Conservation (phyloP, 225 moss, liverwort and hornwort species). For the Pseudisothecium myosuroides region DNA sequence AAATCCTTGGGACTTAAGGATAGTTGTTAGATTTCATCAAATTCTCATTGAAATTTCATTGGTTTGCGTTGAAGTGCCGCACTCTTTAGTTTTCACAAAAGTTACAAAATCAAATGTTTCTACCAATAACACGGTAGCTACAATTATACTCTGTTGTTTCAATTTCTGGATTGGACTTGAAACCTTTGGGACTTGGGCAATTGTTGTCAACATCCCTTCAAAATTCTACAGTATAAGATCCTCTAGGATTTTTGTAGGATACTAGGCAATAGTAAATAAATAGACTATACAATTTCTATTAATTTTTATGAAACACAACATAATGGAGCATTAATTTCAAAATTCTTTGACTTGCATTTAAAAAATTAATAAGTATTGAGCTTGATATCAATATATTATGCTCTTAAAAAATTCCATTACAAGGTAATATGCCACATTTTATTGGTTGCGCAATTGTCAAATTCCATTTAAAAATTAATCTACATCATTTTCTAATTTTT, state of each 20-base stretch:
- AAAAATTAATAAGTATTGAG: background rate
- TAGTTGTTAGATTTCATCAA: background rate
- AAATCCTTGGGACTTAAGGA: background rate
- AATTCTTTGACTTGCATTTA: background rate
- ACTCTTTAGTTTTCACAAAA: background rate
- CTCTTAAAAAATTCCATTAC: background rate
- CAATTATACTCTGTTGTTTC: background rate
- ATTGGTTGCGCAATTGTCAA: background rate
- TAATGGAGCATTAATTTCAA: background rate
- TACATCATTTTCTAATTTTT: background rate
- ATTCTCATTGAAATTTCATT: background rate
- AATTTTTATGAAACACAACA: background rate
- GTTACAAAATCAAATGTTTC: background rate
- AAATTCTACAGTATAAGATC: background rate
- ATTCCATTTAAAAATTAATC: background rate
- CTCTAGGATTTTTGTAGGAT: background rate
- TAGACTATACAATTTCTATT: background rate
- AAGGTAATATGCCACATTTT: background rate
- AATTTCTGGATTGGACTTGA: background rate
- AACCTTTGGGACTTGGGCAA: background rate
- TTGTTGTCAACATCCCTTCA: background rate
- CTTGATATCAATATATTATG: background rate
- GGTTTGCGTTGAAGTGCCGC: fast-evolving
- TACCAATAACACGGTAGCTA: fast-evolving
- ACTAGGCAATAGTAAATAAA: background rate